Base-by-base conservation (phyloP, 2,329 filamentous ascomycete genomes). In the Epichloe bromicola region DNA sequence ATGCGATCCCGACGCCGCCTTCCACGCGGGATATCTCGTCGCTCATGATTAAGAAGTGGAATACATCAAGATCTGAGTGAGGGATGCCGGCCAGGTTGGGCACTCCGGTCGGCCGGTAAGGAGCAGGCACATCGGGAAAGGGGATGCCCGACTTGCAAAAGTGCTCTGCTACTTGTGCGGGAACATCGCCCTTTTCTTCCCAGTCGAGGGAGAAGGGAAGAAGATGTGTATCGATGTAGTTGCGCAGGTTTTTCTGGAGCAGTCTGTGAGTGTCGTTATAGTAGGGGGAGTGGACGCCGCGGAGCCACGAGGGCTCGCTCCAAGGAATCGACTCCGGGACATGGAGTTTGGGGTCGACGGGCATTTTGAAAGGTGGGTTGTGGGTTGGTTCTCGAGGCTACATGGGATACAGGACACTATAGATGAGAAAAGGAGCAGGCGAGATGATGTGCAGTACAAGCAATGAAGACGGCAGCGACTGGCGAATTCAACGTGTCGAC, bases 251-350 rank as follows among this genome's bases (percentile, higher is more conserved):
- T 38, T 75, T 69, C 48, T 79, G 78, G 2, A 85, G 70, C n/a
- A 64, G 67, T 34, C 74, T 73, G 60, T 86, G 83, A 2, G 75
- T 76, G 14, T 74, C 70, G 30, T 74, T 82, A 69, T 86, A 85
- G 65, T 84, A 83, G 0, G 80, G 2, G 2, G 62, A 64, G 6
- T 58, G 53, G 5, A 63, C 54, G 0, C 58, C 48, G 26, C 56
- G 53, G 48, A 59, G 58, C 64, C 62, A 66, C 1, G 59, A 58
- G 3, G 64, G 63, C 47, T 66, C 63, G 41, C 49, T 55, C 55
- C 53, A 56, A 4, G 58, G 57, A 11, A 60, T 53, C 30, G 52
- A 52, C 38, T 51, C 50, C 46, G 52, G 47, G 11, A 59, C 49
- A 15, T 56, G 44, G 23, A 58, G 57, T 36, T 58, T 60, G n/a